Evolutionary conservation across 176 grass and related monocot genomes (phyloP), one percentile per base, ranked within the genome.

Genomic region (Oryza longistaminata): DNA sequence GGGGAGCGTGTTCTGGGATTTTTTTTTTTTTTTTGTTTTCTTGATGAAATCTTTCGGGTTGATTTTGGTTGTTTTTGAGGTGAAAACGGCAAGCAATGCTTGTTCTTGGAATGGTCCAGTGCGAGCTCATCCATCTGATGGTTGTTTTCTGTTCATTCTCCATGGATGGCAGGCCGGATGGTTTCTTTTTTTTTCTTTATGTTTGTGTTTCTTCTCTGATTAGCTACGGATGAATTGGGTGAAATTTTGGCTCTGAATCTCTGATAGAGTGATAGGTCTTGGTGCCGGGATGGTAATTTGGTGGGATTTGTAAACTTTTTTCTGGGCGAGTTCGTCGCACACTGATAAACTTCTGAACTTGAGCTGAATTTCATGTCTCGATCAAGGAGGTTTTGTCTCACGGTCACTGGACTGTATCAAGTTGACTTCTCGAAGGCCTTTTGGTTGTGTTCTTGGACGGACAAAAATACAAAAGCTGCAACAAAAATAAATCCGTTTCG

Each of bases 371-470:
- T 52, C n/a, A 2, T 62, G 61, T 22, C 33, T 39, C 31, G 5
- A 61, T 76, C 34, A 22, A 22, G 50, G 29, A 37, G 7, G 25
- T 78, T 44, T 37, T 11, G 5, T 74, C 43, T 50, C 45, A 11
- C 4, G 33, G 9, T 66, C 33, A 82, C 45, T 67, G 35, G 79
- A 82, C 22, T 68, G 69, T 8, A 21, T 79, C n/a, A 35, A 43
- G 33, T 67, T 77, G 13, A n/a, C 43, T 77, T 86, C 73, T 77
- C 82, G 9, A 66, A 82, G 33, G 64, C 27, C n/a, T 82, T 82
- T 82, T 39, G 31, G 4, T 10, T 66, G 21, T 77, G 25, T 3
- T 68, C 13, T 19, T 52, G 12, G 39, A 17, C 39, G 9, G 31
- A 10, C 53, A 82, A 33, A 79, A 64, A 17, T 40, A 62, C 82